Base-by-base conservation (phyloP, 2,329 filamentous ascomycete species). In the Pseudogymnoascus sp. region DNA sequence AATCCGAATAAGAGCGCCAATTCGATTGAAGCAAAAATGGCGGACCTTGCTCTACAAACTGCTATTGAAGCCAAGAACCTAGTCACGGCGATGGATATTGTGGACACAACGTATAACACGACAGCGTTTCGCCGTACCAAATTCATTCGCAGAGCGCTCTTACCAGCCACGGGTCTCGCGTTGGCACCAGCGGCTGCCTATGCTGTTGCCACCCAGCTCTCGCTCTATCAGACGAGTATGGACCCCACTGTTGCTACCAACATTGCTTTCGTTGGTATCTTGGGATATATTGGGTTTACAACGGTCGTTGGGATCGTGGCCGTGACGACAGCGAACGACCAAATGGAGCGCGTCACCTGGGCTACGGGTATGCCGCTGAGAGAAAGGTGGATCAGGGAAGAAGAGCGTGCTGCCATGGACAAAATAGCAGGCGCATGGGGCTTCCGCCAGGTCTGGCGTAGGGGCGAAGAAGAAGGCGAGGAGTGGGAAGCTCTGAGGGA, bases 291-390 rank as follows among this genome's bases (percentile, higher is more conserved):
- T 44, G 83, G 86, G 19, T 90, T 91, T 67, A 92, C 92, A 4
- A 87, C 85, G 3, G 91, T 88, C 9, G 84, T 97, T 62, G 95
- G 93, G 2, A 78, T 95, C 44, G 85, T 97, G 38, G 91, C 93
- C 7, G 79, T 96, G 64, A 87, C 91, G 26, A 97, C 93, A 35
- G 82, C 88, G 65, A 97, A 97, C 75, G 93, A 97, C 74, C 92
- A 97, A 76, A 96, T 97, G 90, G 88, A 89, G 71, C 86, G 95
- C 19, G 91, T 97, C 4, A 93, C 91, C 1, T 99, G 95, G 95
- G 82, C 88, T 7, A 85, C 86, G 0, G 95, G 95, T 10, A 88
- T 91, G 35, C 88, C 90, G 21, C 77, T 97, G 67, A 83, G 89
- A 66, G 83, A 91, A 70, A 84, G 95, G 13, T 97, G 93, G 90